Evolutionary conservation across 1,139 yeast species (phyloP), one percentile per base, ranked within the genome.

Genomic region (Yamadazyma spencermartinsiae): DNA sequence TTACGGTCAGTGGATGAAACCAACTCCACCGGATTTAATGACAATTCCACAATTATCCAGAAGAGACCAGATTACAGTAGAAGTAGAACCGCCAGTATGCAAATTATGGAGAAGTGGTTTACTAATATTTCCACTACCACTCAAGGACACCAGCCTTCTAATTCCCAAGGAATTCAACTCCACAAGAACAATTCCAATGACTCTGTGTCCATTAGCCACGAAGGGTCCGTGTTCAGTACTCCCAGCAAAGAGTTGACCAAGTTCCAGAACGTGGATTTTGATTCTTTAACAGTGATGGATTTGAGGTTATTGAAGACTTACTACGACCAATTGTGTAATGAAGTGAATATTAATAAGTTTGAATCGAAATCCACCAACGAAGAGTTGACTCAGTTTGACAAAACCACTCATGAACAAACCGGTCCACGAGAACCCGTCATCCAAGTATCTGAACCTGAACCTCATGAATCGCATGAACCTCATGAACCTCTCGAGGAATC

Each of bases 71-170:
- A 64, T 15, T 54, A 55, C 38, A 45, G 40, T n/a, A 49, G 72
- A 33, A 56, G 58, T 33, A 56, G 74, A 42, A 62, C 73, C 8
- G 52, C 73, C 23, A 68, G 74, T 44, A 49, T 68, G 28, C 76
- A 70, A 46, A 58, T 69, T 23, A 66, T 71, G 72, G 76, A 71
- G 42, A 67, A 63, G 44, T 71, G 74, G 74, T 65, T 71, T 44
- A 64, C 58, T 42, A 69, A 67, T 43, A 49, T 69, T 8, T 48
- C 54, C 23, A 32, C 18, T 11, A 28, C 4, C n/a, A 18, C 30
- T 21, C 36, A 29, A 35, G 21, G 27, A 17, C 20, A 26, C 24
- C 19, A 25, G 13, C 34, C 12, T 24, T 23, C 31, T 4, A 19
- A 21, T 3, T 10, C 14, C 7, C 34, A 7, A 5, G 9, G 29